Evolutionary conservation across 257 asterid genomes (phyloP).

Genomic region (Striga asiatica): DNA sequence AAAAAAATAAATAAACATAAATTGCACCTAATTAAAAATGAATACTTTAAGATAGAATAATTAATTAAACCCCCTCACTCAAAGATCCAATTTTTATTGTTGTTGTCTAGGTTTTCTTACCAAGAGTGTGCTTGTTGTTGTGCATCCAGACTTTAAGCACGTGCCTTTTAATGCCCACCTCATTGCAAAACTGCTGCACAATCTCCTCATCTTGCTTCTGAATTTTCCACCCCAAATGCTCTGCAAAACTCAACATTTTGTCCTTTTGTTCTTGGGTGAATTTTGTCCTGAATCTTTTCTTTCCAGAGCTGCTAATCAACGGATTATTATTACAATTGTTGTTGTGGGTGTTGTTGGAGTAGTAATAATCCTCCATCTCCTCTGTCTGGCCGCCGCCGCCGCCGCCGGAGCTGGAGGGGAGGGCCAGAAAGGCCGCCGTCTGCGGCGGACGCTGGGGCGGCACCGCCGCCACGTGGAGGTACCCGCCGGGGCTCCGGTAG

Average conservation of each 20-base stretch:
- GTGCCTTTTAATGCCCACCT: constrained; percentile 50
- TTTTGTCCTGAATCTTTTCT: constrained; percentile 55
- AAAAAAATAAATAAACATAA: too few relatives aligned
- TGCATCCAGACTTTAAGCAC: constrained; percentile 89
- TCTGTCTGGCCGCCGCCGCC: constrained; percentile 23
- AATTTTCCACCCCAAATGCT: constrained; percentile 59
- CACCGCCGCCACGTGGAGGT: constrained; percentile 31
- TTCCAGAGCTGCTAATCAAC: constrained; percentile 21
- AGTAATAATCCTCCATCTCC: constrained; percentile 39
- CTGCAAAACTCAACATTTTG: constrained; percentile 56
- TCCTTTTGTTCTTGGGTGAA: constrained; percentile 67
- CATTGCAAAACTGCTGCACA: constrained; percentile 50
- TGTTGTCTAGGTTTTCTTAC: constrained; percentile 41
- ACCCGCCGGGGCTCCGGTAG: constrained; percentile 46
- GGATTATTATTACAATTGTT: neutral
- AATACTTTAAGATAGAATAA: too few relatives aligned
- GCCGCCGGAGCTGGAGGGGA: constrained; percentile 60
- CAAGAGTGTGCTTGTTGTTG: constrained; percentile 67
- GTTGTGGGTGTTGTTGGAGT: constrained; percentile 22
- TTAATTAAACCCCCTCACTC: too few relatives aligned
- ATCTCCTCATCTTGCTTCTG: constrained; percentile 59
- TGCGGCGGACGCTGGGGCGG: constrained; percentile 16
- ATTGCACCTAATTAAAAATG: too few relatives aligned
- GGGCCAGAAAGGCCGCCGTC: constrained; percentile 33
- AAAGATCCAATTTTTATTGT: neutral